Evolutionary conservation across 768 basidiomycete genomes (phyloP).

Genomic region (Suillus occidentalis): DNA sequence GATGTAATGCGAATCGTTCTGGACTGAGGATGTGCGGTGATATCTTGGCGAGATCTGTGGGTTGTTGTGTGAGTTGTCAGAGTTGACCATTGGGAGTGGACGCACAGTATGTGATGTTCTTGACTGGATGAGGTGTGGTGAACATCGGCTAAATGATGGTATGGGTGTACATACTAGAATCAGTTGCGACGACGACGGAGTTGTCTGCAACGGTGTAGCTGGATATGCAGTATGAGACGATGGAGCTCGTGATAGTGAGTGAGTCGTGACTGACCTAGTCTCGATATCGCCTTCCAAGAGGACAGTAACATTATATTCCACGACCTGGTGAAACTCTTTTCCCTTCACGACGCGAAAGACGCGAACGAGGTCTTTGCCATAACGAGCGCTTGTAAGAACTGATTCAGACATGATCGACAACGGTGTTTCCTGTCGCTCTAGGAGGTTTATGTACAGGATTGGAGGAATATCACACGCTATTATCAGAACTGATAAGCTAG

Average conservation of each 20-base stretch:
- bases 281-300: constrained; percentile 84
- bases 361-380: constrained; percentile 88
- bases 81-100: neutral
- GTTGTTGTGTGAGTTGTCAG: neutral
- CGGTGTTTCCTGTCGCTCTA: too few relatives aligned
- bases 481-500: neutral
- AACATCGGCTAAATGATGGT: neutral
- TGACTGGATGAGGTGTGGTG: constrained; percentile 40
- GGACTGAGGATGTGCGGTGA: constrained; percentile 85
- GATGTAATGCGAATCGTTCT: constrained; percentile 84
- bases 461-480: neutral
- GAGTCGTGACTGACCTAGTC: constrained; percentile 61
- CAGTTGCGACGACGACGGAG: constrained; percentile 84
- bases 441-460: too few relatives aligned
- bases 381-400: constrained; percentile 53
- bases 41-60: constrained; percentile 77
- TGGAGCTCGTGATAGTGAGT: neutral
- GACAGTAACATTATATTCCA: constrained; percentile 81
- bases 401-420: constrained; percentile 12
- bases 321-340: constrained; percentile 64
- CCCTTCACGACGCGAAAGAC: constrained; percentile 83
- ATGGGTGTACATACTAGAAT: constrained; percentile 63
- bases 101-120: constrained; percentile 67
- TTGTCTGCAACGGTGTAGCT: constrained; percentile 93
- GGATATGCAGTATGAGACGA: neutral